Conservation (phyloP, 805 yeast species). For the Candida dajiaensis region DNA sequence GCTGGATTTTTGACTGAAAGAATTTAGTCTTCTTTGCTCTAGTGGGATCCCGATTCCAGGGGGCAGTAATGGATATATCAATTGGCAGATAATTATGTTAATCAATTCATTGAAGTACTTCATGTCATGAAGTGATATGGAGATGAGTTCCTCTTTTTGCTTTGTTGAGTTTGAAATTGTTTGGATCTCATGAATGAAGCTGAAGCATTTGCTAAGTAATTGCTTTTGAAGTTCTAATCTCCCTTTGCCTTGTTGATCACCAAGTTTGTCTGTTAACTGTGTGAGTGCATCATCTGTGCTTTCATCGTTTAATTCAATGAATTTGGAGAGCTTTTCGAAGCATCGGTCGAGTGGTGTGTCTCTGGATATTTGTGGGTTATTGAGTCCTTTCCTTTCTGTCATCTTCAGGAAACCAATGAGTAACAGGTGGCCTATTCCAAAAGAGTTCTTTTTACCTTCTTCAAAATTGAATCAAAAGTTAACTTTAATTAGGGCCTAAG, state of each 20-base stretch:
- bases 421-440: neutral
- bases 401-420: neutral
- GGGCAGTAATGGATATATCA: constrained; percentile 61
- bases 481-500: too few relatives aligned
- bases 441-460: too few relatives aligned
- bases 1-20: constrained; percentile 30
- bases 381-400: constrained; percentile 16
- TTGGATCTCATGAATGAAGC: constrained; percentile 13
- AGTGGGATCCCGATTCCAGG: constrained; percentile 57
- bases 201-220: constrained; percentile 5
- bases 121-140: constrained; percentile 83
- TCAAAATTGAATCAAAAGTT: neutral
- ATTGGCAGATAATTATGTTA: constrained; percentile 60
- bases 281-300: constrained; percentile 7
- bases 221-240: neutral
- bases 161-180: constrained; percentile 5
- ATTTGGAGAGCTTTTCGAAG: constrained; percentile 21
- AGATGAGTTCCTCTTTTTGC: constrained; percentile 25
- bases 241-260: neutral
- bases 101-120: constrained; percentile 61
- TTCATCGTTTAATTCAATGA: constrained; percentile 17
- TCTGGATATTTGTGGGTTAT: constrained; percentile 27
- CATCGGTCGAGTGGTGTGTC: constrained; percentile 28
- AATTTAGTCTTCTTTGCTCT: constrained; percentile 50
- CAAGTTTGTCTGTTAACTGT: constrained; percentile 7